Conservation (phyloP, 1,139 yeast species). For the Saccharomyces hybrid region DNA sequence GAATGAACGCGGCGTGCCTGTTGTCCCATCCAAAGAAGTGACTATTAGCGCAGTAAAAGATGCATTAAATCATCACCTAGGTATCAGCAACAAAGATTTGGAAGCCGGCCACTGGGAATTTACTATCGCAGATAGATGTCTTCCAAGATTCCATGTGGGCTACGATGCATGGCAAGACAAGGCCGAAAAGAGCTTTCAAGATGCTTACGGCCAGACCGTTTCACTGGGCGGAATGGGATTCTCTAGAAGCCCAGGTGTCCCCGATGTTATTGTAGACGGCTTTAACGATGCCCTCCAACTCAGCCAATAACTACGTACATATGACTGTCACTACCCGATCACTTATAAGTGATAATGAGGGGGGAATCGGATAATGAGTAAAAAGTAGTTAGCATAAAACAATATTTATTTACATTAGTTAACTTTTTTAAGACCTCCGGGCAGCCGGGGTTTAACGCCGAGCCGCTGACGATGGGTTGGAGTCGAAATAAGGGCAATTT, state of each 20-base stretch:
- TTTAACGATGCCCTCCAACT: constrained; percentile 43
- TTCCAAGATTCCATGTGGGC: constrained; percentile 79
- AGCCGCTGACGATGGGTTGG: neutral
- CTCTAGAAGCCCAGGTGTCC: constrained; percentile 81
- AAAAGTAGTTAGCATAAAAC: neutral
- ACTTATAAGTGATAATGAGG: neutral
- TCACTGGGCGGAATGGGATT: constrained; percentile 77
- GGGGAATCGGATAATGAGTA: neutral
- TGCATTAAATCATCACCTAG: constrained; percentile 45
- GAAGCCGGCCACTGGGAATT: constrained; percentile 29
- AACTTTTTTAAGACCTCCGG: neutral
- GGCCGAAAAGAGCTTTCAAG: constrained; percentile 33
- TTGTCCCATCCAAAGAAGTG: constrained; percentile 41
- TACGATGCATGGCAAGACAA: constrained; percentile 44
- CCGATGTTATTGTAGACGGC: constrained; percentile 70
- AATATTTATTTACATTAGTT: neutral
- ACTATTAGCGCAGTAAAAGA: constrained; percentile 40
- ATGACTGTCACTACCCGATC: neutral
- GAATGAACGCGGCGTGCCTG: constrained; percentile 19
- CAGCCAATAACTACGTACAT: neutral
- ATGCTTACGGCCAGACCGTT: constrained; percentile 39
- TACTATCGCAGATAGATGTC: constrained; percentile 42
- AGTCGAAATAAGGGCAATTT: neutral
- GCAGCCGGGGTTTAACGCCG: neutral
- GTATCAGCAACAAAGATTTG: constrained; percentile 37